These are phyloP conservation scores for Kregervanrija delftensis DNA, from an alignment of 805 yeast species.

Conservation along the genomic window DNA sequence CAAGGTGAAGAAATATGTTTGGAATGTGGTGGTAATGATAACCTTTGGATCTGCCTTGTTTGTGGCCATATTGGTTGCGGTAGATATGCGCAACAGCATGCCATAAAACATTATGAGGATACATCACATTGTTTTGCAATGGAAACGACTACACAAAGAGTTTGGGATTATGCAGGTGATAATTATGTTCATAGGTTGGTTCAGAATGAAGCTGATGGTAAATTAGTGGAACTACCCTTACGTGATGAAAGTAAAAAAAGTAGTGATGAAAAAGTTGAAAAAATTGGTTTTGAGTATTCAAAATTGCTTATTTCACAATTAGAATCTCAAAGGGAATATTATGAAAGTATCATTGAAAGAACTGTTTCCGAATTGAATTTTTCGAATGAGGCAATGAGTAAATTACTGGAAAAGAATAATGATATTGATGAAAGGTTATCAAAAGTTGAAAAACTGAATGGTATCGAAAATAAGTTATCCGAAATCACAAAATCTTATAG, in stretches of 20 bases:
- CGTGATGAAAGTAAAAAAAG: conserved; percentile 17
- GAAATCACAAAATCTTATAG: conserved; percentile 16
- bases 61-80: conserved; percentile 95
- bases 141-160: conserved; percentile 79
- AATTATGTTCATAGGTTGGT: conserved; percentile 81
- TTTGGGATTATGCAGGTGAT: conserved; percentile 94
- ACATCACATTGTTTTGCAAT: conserved; percentile 87
- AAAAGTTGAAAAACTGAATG: conserved; percentile 5
- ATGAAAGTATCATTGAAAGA: conserved; percentile 46
- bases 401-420: conserved; percentile 22
- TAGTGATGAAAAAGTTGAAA: conserved; percentile 41
- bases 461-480: conserved; percentile 4
- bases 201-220: conserved; percentile 84
- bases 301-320: conserved; percentile 71
- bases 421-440: conserved; percentile 1
- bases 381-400: conserved; percentile 10
- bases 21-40: conserved; percentile 50
- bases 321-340: conserved; percentile 80
- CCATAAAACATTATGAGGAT: conserved; percentile 68
- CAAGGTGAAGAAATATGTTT: conserved; percentile 37
- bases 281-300: conserved; percentile 70
- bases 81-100: conserved; percentile 79
- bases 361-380: conserved; percentile 15
- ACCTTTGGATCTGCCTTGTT: conserved; percentile 82
- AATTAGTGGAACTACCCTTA: conserved; percentile 68